These are phyloP conservation scores for Tolypocladium guangdongense DNA, from an alignment of 2,329 filamentous ascomycete species.

Conservation along the genomic window DNA sequence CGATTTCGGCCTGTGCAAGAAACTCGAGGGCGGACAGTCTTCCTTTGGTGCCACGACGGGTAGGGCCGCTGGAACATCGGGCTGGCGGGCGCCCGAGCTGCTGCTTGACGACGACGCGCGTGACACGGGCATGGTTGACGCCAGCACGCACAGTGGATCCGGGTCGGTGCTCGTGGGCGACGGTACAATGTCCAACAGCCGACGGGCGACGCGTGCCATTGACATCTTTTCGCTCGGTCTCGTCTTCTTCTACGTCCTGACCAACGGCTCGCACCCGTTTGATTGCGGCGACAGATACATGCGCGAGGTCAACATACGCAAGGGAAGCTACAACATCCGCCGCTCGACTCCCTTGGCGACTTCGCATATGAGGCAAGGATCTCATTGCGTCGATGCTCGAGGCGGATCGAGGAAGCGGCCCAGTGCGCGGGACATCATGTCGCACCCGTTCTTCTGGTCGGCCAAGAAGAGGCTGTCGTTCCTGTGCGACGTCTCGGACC, in stretches of 20 bases:
- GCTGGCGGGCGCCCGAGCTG: slow-evolving; percentile 93
- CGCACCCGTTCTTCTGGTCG: slow-evolving; percentile 95
- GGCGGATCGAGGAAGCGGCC: slow-evolving; percentile 48
- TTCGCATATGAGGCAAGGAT: slow-evolving; percentile 76
- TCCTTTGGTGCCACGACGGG: slow-evolving; percentile 92
- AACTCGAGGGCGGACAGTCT: slow-evolving; percentile 85
- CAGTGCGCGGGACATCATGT: slow-evolving; percentile 67
- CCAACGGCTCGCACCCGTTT: slow-evolving; percentile 83
- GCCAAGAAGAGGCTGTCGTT: slow-evolving; percentile 82
- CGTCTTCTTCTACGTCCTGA: slow-evolving; percentile 98
- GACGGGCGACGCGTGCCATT: slow-evolving; percentile 86
- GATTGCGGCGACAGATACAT: slow-evolving; percentile 92
- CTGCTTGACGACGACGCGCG: slow-evolving; percentile 67
- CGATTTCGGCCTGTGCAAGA: slow-evolving; percentile 96
- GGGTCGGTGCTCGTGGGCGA: slow-evolving; percentile 46
- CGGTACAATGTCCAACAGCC: slow-evolving; percentile 45
- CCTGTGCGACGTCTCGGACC: slow-evolving; percentile 91
- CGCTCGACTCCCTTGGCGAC: slow-evolving; percentile 66
- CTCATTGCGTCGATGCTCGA: slow-evolving; percentile 72
- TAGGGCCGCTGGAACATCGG: slow-evolving; percentile 84
- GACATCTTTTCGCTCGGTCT: slow-evolving; percentile 96
- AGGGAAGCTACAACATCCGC: slow-evolving; percentile 65
- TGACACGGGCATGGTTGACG: slow-evolving; percentile 33
- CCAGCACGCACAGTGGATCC: slow-evolving; percentile 49
- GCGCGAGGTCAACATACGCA: slow-evolving; percentile 94